Evolutionary conservation across 805 yeast species (phyloP).

Genomic region (Jamesozyma gamospora): DNA sequence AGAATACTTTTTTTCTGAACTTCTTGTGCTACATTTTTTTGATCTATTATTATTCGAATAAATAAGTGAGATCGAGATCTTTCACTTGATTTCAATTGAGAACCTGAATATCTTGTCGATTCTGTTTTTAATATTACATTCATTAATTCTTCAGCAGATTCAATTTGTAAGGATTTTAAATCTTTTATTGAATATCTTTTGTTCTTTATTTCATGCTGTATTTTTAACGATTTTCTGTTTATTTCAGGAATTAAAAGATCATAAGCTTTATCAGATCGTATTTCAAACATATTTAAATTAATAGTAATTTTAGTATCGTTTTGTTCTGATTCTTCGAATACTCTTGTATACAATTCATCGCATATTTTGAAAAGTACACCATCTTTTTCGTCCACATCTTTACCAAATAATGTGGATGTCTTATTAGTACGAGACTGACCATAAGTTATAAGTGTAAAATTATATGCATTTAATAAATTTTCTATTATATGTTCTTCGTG

Average conservation of each 20-base stretch:
- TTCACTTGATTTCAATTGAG: conserved; percentile 22
- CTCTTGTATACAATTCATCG: conserved; percentile 1
- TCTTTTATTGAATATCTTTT: conserved; percentile 1
- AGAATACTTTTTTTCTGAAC: conserved; percentile 39
- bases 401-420: neutral
- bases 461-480: conserved; percentile 1
- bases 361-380: neutral
- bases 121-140: conserved; percentile 1
- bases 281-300: conserved; percentile 67
- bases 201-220: conserved; percentile 16
- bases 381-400: neutral
- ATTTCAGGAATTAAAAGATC: conserved; percentile 50
- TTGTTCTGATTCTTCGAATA: neutral
- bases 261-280: conserved; percentile 64
- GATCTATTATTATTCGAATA: conserved; percentile 57
- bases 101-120: neutral
- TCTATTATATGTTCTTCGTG: neutral
- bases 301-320: conserved; percentile 43
- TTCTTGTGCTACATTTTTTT: conserved; percentile 39
- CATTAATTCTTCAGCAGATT: neutral
- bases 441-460: conserved; percentile 2
- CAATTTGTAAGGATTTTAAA: neutral
- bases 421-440: conserved; percentile 2
- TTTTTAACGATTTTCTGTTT: conserved; percentile 28
- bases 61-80: conserved; percentile 78